Evolutionary conservation across 306 rosid species (phyloP).

Genomic region (Prunus armeniaca): DNA sequence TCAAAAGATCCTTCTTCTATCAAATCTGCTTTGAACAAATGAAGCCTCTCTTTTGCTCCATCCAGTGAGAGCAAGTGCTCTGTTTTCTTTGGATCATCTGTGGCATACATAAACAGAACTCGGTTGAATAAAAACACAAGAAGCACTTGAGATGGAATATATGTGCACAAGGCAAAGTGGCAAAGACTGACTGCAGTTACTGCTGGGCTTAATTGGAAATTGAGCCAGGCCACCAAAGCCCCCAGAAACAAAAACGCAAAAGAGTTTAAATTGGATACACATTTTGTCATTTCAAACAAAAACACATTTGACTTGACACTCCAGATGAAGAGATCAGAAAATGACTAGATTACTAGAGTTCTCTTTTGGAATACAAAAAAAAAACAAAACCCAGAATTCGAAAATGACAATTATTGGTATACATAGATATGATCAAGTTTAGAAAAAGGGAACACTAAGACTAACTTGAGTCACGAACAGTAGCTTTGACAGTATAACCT

Average conservation of each 20-base stretch:
- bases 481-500: constrained; percentile 48
- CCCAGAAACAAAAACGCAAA: background rate
- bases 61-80: constrained; percentile 42
- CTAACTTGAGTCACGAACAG: constrained; percentile 45
- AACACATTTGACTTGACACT: too few relatives aligned
- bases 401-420: too few relatives aligned
- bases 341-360: too few relatives aligned
- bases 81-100: constrained; percentile 48
- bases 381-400: too few relatives aligned
- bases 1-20: constrained; percentile 56
- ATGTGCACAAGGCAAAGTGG: background rate
- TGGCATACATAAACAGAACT: background rate
- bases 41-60: constrained; percentile 53
- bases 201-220: background rate
- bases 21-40: constrained; percentile 42
- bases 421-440: background rate
- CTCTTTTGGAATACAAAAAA: too few relatives aligned
- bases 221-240: background rate
- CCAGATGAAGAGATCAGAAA: too few relatives aligned
- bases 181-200: background rate
- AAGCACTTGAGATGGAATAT: background rate
- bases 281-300: too few relatives aligned
- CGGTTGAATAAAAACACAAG: background rate
- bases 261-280: too few relatives aligned
- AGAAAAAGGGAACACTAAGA: background rate